Conservation (phyloP, 2,329 filamentous ascomycete species). For the Herpotrichia juniperi region DNA sequence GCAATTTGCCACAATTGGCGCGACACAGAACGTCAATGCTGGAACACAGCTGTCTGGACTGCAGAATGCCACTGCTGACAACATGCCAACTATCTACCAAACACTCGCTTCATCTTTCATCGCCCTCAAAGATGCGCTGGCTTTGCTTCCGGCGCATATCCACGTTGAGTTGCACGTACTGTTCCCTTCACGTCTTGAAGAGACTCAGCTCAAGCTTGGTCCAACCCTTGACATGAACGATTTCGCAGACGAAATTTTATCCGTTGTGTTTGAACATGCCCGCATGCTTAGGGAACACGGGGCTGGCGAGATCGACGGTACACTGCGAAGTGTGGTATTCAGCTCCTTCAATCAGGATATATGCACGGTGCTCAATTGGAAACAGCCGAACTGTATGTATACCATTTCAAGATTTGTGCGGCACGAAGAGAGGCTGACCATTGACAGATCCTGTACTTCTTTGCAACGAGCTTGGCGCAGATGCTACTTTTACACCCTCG, state of each 20-base stretch:
- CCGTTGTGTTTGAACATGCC: constrained; percentile 89
- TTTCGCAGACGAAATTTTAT: constrained; percentile 83
- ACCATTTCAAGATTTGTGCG: neutral
- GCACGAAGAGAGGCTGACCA: constrained; percentile 17
- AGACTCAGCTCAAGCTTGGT: constrained; percentile 70
- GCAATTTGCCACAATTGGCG: constrained; percentile 66
- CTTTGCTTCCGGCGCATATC: constrained; percentile 76
- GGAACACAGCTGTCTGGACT: constrained; percentile 30
- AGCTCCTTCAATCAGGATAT: constrained; percentile 90
- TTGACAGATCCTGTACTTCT: constrained; percentile 80
- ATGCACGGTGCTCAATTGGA: constrained; percentile 97
- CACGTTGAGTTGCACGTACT: constrained; percentile 92
- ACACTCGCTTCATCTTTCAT: constrained; percentile 77
- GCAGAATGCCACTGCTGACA: constrained; percentile 29
- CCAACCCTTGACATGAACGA: constrained; percentile 83
- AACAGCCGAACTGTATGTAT: constrained; percentile 87
- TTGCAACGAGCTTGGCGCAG: constrained; percentile 85
- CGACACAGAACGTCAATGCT: constrained; percentile 33
- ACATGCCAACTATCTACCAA: constrained; percentile 68
- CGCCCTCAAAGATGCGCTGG: constrained; percentile 78
- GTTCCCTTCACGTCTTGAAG: constrained; percentile 79
- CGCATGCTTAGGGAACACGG: constrained; percentile 68
- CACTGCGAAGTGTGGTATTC: constrained; percentile 87
- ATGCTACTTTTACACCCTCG: constrained; percentile 50
- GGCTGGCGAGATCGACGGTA: constrained; percentile 60